A percentile compares a stretch with the other conserved stretches of the same genome.
Evolutionary conservation across 164 flowering plant genomes (phyloP).

Genomic region (Magnolia officinalis): DNA sequence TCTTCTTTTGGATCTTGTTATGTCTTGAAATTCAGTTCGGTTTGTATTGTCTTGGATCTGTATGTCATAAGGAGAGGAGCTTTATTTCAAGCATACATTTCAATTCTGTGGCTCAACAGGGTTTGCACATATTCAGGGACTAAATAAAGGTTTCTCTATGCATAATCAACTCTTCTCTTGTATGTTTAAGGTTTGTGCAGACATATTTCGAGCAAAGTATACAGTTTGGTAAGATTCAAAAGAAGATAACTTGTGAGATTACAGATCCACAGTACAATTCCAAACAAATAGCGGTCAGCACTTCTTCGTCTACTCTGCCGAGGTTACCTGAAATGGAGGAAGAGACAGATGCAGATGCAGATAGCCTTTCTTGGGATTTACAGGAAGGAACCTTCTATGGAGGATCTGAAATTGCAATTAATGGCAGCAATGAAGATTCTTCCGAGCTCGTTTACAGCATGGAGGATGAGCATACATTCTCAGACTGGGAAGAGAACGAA

Average conservation of each 20-base stretch:
- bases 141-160: background rate
- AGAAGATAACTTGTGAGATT: conserved; percentile 62
- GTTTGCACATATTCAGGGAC: background rate
- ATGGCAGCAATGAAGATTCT: background rate
- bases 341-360: conserved; percentile 13
- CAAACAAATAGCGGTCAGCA: conserved; percentile 11
- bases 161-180: background rate
- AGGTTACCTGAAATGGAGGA: conserved; percentile 15
- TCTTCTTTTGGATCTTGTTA: background rate
- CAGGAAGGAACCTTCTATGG: conserved; percentile 16
- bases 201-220: conserved; percentile 42
- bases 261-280: conserved; percentile 19
- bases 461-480: conserved; percentile 19
- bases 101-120: background rate
- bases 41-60: background rate
- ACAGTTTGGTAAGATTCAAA: conserved; percentile 65
- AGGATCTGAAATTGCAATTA: conserved; percentile 10
- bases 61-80: background rate
- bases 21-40: background rate
- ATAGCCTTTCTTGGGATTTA: conserved; percentile 17
- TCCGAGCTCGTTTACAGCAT: background rate
- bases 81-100: background rate
- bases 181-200: conserved; percentile 50
- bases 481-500: conserved; percentile 17
- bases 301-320: conserved; percentile 1